Conservation (phyloP, 2,329 filamentous ascomycete species). For the Hypoxylon sp. region DNA sequence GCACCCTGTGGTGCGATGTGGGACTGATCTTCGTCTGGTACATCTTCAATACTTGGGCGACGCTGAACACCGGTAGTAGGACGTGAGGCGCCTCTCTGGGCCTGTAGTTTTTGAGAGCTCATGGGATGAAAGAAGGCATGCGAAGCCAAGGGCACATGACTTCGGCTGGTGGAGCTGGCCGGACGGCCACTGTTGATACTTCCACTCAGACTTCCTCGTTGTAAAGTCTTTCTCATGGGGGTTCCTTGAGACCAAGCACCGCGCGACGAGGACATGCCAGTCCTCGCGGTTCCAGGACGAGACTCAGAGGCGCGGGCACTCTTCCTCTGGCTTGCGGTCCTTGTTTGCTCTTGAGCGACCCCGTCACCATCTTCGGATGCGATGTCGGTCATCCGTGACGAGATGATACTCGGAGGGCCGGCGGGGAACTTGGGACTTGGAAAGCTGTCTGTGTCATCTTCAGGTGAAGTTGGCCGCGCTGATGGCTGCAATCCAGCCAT, state of each 20-base stretch:
- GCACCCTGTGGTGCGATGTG: conserved; percentile 71
- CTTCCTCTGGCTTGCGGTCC: conserved; percentile 48
- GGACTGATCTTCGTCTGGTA: conserved; percentile 58
- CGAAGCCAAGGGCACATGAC: conserved; percentile 90
- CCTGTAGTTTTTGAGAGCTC: conserved; percentile 95
- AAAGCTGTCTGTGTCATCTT: conserved; percentile 58
- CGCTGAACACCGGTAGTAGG: conserved; percentile 60
- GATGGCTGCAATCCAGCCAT: conserved; percentile 59
- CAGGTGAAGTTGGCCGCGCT: conserved; percentile 56
- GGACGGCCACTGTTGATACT: conserved; percentile 64
- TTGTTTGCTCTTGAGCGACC: conserved; percentile 54
- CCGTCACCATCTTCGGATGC: conserved; percentile 69
- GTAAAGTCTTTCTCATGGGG: conserved; percentile 67
- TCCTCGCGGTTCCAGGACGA: conserved; percentile 69
- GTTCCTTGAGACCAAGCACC: conserved; percentile 69
- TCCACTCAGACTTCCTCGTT: conserved; percentile 61
- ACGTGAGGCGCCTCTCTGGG: conserved; percentile 78
- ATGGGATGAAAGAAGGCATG: conserved; percentile 96
- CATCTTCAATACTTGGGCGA: conserved; percentile 53
- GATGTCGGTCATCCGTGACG: conserved; percentile 79
- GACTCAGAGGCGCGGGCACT: conserved; percentile 64
- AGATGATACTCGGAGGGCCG: conserved; percentile 76
- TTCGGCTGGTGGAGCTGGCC: conserved; percentile 79
- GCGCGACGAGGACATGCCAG: conserved; percentile 65
- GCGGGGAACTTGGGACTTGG: conserved; percentile 60